A percentile compares a stretch with the other conserved stretches of the same genome.
These are phyloP conservation scores for Stagonosporopsis chrysanthemi DNA, from an alignment of 2,329 filamentous ascomycete genomes.

Conservation along the genomic window DNA sequence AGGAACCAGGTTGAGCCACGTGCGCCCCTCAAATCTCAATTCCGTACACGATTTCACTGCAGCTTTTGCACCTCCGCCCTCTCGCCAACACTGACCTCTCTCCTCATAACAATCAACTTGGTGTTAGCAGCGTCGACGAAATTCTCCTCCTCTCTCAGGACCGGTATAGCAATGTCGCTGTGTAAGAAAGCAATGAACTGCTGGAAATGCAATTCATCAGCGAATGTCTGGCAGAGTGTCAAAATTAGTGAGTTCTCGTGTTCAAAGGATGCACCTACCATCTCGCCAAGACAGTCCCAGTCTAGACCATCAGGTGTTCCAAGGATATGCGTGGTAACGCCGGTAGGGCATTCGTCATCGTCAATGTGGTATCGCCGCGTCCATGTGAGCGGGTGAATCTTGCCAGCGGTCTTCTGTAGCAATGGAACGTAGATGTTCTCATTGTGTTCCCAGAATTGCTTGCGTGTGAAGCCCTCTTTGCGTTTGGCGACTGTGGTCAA, in stretches of 20 bases:
- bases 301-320: conserved; percentile 23
- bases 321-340: conserved; percentile 20
- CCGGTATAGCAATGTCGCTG: conserved; percentile 17
- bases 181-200: conserved; percentile 32
- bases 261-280: conserved; percentile 5
- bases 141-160: conserved; percentile 29
- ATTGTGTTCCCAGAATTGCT: conserved; percentile 25
- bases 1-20: not conserved
- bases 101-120: conserved; percentile 27
- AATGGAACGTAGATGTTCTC: conserved; percentile 21
- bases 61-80: conserved; percentile 10
- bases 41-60: not conserved
- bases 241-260: not conserved
- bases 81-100: conserved; percentile 16
- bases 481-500: conserved; percentile 23
- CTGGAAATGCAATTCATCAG: conserved; percentile 29
- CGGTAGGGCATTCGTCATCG: conserved; percentile 22
- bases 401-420: conserved; percentile 21
- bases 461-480: conserved; percentile 24
- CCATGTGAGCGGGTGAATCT: conserved; percentile 28
- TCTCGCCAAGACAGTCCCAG: conserved; percentile 31
- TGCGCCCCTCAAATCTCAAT: not conserved
- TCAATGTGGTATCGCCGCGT: conserved; percentile 27
- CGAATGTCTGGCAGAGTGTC: conserved; percentile 14
- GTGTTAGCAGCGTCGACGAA: conserved; percentile 24